A percentile compares a stretch with the other conserved stretches of the same genome.
Evolutionary conservation across 805 yeast genomes (phyloP).

Genomic region (Sungouiella thailandica): DNA sequence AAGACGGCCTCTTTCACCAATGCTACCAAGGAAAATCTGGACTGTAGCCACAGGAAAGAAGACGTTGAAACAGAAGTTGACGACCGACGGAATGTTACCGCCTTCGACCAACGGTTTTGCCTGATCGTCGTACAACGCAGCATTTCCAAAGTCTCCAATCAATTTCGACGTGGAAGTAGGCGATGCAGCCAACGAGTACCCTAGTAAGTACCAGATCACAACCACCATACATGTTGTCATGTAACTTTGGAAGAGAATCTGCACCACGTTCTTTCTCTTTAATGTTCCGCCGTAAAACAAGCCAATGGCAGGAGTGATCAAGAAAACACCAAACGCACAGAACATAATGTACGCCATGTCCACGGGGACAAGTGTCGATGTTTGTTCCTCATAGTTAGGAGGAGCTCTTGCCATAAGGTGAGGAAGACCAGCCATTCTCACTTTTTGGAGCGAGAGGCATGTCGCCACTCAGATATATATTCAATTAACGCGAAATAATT

Average conservation of each 20-base stretch:
- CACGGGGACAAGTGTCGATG: slow-evolving; percentile 32
- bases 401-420: too few relatives aligned
- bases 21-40: slow-evolving; percentile 41
- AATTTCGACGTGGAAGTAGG: slow-evolving; percentile 22
- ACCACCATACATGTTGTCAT: slow-evolving; percentile 37
- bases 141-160: slow-evolving; percentile 34
- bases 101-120: slow-evolving; percentile 41
- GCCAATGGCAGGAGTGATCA: slow-evolving; percentile 44
- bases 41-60: slow-evolving; percentile 47
- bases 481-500: too few relatives aligned
- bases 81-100: slow-evolving; percentile 44
- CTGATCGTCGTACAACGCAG: slow-evolving; percentile 35
- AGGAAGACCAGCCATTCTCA: too few relatives aligned
- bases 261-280: slow-evolving; percentile 39
- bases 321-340: slow-evolving; percentile 44
- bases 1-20: slow-evolving; percentile 40
- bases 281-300: slow-evolving; percentile 41
- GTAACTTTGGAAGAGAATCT: slow-evolving; percentile 40
- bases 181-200: slow-evolving; percentile 41
- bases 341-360: slow-evolving; percentile 49
- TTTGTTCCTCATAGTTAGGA: slow-evolving; percentile 25
- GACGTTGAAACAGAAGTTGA: slow-evolving; percentile 39
- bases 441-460: too few relatives aligned
- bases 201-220: slow-evolving; percentile 41
- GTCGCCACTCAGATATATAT: too few relatives aligned